Conservation (phyloP, 305 asterid species). For the Fraxinus nigra region DNA sequence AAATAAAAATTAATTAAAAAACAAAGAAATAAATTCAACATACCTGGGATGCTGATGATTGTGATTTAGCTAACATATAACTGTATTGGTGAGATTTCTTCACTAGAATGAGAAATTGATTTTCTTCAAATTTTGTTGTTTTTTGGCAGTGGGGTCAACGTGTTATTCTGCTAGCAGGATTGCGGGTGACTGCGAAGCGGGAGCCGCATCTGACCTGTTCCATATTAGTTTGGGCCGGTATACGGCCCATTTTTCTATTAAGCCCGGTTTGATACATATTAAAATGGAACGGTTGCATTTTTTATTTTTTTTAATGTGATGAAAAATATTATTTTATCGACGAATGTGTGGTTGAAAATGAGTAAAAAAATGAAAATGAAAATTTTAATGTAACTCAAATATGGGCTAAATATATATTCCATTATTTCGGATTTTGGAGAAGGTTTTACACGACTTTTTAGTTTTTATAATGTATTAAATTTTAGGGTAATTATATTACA, state of each 20-base stretch:
- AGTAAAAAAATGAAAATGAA: no score
- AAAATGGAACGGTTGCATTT: no score
- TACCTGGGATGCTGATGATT: conserved; percentile 46
- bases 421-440: no score
- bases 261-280: no score
- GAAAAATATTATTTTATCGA: no score
- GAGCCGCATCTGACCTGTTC: background rate
- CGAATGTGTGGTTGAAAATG: no score
- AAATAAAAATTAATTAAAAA: background rate
- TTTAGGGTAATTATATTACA: no score
- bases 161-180: background rate
- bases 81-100: conserved; percentile 4
- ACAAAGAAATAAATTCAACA: conserved; percentile 17
- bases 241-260: background rate
- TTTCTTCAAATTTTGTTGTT: background rate
- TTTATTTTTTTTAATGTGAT: no score
- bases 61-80: conserved; percentile 48
- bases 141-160: background rate
- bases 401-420: no score
- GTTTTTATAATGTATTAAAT: no score
- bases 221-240: background rate
- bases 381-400: no score
- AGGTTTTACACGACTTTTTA: no score
- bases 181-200: background rate
- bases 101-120: background rate